A percentile compares a stretch with the other conserved stretches of the same genome.
Conservation (phyloP, 139 green algal genomes). For the Chlorella ohadii region DNA sequence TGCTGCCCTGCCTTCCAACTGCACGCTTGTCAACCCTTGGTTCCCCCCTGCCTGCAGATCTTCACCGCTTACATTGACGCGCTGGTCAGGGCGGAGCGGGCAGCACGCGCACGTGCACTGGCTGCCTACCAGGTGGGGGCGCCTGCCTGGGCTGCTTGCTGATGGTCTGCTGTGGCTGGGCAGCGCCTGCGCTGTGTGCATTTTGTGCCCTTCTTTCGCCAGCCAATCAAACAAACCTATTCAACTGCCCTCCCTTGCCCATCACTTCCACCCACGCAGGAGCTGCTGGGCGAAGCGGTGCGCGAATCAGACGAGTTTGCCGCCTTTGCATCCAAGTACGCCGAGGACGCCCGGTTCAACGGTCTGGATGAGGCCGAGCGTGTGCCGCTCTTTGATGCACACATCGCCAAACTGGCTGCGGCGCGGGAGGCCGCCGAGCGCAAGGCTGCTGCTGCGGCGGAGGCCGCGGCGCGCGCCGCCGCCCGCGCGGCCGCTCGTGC, state of each 20-base stretch:
- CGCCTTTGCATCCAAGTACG: conserved; percentile 18
- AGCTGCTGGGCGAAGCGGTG: conserved; percentile 35
- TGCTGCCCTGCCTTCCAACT: not conserved
- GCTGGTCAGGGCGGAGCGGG: conserved; percentile 39
- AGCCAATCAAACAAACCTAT: no score
- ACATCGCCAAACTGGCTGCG: conserved; percentile 4
- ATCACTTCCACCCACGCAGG: not conserved
- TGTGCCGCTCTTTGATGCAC: conserved; percentile 34
- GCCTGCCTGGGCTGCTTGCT: not conserved
- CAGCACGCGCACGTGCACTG: not conserved
- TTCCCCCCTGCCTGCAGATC: conserved; percentile 22
- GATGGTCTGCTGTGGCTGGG: not conserved
- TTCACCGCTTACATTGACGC: conserved; percentile 54
- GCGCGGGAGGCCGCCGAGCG: not conserved
- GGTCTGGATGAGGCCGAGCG: conserved; percentile 16
- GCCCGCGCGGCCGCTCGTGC: not conserved
- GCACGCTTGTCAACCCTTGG: not conserved
- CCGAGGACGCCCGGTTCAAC: conserved; percentile 21
- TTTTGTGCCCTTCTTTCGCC: no score
- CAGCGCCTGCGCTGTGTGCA: no score
- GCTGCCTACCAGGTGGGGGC: conserved; percentile 6
- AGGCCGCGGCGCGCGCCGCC: conserved; percentile 7
- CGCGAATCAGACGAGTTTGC: not conserved
- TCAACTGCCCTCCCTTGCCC: no score
- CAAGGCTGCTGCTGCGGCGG: not conserved